Base-by-base conservation (phyloP, 208 protist species). In the Wallacemonas sp. region DNA sequence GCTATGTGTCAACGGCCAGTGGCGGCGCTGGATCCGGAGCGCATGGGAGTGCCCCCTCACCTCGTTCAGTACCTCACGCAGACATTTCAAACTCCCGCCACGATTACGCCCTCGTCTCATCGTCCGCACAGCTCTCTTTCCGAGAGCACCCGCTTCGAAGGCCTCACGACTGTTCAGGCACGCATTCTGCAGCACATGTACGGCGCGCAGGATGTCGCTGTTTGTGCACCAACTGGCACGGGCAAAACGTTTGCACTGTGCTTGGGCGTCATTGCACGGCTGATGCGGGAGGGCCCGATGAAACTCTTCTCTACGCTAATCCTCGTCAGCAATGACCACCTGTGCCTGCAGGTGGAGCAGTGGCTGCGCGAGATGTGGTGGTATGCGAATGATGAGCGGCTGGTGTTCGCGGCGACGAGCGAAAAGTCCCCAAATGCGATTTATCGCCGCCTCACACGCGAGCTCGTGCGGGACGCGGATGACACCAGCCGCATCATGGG, bases 361-460 rank as follows among this genome's bases (percentile, higher is more conserved):
- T 94, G 91, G 88, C 67, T 96, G 82, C 68, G 64, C 3, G 83
- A 90, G 72, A 87, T 96, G 84, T 96, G 91, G 91, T 94, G 91
- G 84, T 91, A 87, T 74, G 66, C 79, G 12, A 80, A 83, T 36
- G 91, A 96, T 61, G 86, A 96, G 34, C 84, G 80, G 0, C 75
- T 93, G 0, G 80, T 94, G 26, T 93, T 94, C 53, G 75, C 81
- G 9, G 88, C 88, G 4, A 94, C 91, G 12, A 69, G 64, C 30
- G 75, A 88, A 54, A 46, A 93, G 17, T 68, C 77, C 1, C 59
- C 72, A 15, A 66, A 71, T n/a, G 70, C 79, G 26, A 76, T 95
- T 31, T 93, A 95, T 69, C 76, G 79, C n/a, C 90, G 86, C 4
- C 70, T 95, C 26, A 93, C 84, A 8, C 64, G 73, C 41, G 79